Base-by-base conservation (phyloP, 768 basidiomycete genomes). In the Auriscalpium microsporum region DNA sequence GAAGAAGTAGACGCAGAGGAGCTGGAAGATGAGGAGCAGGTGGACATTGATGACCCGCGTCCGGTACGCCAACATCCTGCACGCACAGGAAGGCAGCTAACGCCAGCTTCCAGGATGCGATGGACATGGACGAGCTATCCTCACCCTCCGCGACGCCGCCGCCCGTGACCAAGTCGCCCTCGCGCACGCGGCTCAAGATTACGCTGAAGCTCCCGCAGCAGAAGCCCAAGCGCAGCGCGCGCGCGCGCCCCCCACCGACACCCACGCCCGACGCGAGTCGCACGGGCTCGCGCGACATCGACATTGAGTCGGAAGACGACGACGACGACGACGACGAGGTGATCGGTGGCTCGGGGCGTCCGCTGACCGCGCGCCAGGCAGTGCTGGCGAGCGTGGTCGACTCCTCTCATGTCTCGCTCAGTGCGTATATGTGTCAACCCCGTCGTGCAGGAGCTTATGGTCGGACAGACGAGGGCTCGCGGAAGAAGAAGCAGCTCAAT, bases 371-470 rank as follows among this genome's bases (percentile, higher is more conserved):
- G 9, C 71, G 87, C 23, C 86, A 89, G 60, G 87, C 87, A 2
- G 86, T 85, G 14, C 71, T 87, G 9, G 83, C 83, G 1, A 84
- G 82, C 54, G 82, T 86, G 34, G 79, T 84, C 2, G 84, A 82
- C 53, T 74, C 85, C 0, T 76, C 81, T 0, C 86, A 88, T 63
- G 84, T 89, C 35, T 81, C 85, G 1, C 69, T 89, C 14, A 70
- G 83, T 84, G 55, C 48, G 71, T 64, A 36, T 40, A 47, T 11
- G 40, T n/a, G 9, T 17, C 8, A 19, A 33, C 14, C 10, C 19
- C 34, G 7, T 35, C 9, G 6, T 37, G 11, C 34, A n/a, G 3
- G 19, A 23, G 8, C 53, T 10, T 19, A 33, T 9, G 16, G 46
- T 28, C 7, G 28, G 2, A 28, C 53, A 69, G 69, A 55, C n/a